Evolutionary conservation across 1,284 basidiomycete species (phyloP).

Genomic region (Ceraceosorus guamensis): DNA sequence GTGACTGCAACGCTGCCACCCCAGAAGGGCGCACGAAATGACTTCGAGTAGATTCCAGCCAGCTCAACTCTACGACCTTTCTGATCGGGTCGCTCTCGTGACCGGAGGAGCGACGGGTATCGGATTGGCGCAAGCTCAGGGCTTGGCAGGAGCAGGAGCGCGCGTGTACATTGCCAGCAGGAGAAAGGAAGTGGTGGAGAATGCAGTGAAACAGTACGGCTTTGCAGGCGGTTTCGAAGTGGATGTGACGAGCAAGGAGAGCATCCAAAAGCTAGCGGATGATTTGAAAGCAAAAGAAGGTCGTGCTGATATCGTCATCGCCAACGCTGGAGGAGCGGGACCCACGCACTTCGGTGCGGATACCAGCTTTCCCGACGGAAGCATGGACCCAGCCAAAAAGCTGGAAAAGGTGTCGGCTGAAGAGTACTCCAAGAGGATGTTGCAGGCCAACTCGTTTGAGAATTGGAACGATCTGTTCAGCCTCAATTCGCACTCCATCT

Average conservation of each 20-base stretch:
- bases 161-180: constrained; percentile 60
- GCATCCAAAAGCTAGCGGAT: constrained; percentile 7
- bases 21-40: neutral
- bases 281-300: constrained; percentile 21
- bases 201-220: constrained; percentile 20
- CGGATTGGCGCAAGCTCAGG: constrained; percentile 63
- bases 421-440: constrained; percentile 20
- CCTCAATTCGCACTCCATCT: constrained; percentile 23
- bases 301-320: constrained; percentile 25
- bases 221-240: constrained; percentile 11
- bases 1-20: neutral
- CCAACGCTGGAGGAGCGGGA: constrained; percentile 26
- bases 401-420: constrained; percentile 16
- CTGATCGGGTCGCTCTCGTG: constrained; percentile 59
- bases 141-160: constrained; percentile 67
- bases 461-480: constrained; percentile 33
- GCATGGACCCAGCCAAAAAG: constrained; percentile 25
- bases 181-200: constrained; percentile 21
- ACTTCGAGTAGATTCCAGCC: constrained; percentile 2
- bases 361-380: constrained; percentile 17
- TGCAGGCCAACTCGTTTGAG: constrained; percentile 28
- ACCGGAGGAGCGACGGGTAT: constrained; percentile 76
- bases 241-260: constrained; percentile 11
- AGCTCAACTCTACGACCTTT: constrained; percentile 19
- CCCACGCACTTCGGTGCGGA: constrained; percentile 27